Percentiles rank a stretch among this genome's conserved stretches.
These are phyloP conservation scores for Cyclotella distinguenda DNA, from an alignment of 108 stramenopile species.

Conservation along the genomic window DNA sequence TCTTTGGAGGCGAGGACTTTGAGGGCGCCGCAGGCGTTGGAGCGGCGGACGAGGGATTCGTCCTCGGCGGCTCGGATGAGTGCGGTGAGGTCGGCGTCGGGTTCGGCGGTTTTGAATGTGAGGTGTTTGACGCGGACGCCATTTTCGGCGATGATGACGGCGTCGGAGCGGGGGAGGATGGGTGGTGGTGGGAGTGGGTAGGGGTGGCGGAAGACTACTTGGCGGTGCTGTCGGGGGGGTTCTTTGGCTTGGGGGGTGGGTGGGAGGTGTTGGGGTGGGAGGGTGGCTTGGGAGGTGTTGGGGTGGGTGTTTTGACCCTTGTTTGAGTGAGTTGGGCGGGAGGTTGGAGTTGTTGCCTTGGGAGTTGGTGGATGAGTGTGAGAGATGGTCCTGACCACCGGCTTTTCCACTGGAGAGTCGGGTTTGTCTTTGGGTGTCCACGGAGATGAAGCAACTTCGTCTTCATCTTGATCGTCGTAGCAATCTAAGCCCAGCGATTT, in stretches of 20 bases:
- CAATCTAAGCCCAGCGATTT: background rate
- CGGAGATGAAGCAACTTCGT: background rate
- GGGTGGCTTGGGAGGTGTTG: slow-evolving; percentile 1
- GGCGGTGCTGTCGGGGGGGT: slow-evolving; percentile 15
- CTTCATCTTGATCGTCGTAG: background rate
- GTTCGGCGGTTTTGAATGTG: slow-evolving; percentile 30
- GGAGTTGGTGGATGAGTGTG: background rate
- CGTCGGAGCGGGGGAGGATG: slow-evolving; percentile 31
- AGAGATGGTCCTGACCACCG: too few relatives aligned
- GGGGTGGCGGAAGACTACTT: slow-evolving; percentile 67
- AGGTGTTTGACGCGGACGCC: slow-evolving; percentile 5
- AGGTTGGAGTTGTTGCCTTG: background rate
- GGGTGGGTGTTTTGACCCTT: too few relatives aligned
- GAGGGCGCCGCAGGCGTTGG: slow-evolving; percentile 82
- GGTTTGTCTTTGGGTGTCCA: background rate
- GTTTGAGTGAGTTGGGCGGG: slow-evolving; percentile 6
- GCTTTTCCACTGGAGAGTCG: background rate
- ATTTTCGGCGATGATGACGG: slow-evolving; percentile 52
- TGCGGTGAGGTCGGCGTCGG: slow-evolving; percentile 56
- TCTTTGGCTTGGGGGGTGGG: background rate
- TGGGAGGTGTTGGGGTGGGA: background rate
- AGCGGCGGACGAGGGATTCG: slow-evolving; percentile 53
- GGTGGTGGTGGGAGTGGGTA: slow-evolving; percentile 68
- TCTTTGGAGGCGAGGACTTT: slow-evolving; percentile 64
- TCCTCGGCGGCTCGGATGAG: slow-evolving; percentile 60